phyloP scores from a whole-genome alignment of 108 stramenopile species.

The Nitzschia inconspicua region DNA sequence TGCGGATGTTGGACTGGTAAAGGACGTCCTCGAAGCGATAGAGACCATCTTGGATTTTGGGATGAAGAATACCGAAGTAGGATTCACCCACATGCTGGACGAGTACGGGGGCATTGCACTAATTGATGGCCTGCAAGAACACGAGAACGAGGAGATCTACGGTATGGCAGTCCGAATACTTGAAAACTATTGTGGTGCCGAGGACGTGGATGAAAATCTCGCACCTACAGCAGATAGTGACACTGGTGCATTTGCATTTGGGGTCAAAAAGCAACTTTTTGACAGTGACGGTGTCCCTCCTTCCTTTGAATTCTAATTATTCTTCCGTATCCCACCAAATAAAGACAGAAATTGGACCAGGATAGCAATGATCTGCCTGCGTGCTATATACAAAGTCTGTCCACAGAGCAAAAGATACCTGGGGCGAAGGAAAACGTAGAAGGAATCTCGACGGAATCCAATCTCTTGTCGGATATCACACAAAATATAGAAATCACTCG shows the following conservation, averaged over 20 bases:
- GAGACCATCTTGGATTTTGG: conserved; percentile 57
- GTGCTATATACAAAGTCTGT: no score
- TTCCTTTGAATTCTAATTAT: no score
- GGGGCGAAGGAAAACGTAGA: no score
- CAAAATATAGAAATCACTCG: no score
- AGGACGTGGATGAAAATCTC: conserved; percentile 70
- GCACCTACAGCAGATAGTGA: conserved; percentile 46
- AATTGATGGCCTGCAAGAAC: conserved; percentile 84
- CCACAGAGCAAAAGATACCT: no score
- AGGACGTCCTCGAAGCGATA: conserved; percentile 72
- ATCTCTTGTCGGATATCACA: no score
- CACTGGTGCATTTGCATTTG: conserved; percentile 56
- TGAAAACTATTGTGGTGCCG: conserved; percentile 75
- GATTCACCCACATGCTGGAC: conserved; percentile 46
- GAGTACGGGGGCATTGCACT: conserved; percentile 72
- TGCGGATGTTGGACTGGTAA: conserved; percentile 53
- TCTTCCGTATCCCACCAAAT: no score
- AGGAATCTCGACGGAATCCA: no score
- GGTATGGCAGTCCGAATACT: conserved; percentile 69
- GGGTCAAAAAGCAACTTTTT: conserved; percentile 20
- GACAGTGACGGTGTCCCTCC: not conserved
- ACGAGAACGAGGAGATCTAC: conserved; percentile 75
- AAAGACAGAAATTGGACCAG: no score
- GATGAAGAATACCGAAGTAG: conserved; percentile 10
- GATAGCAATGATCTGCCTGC: no score